phyloP scores from a whole-genome alignment of 2,329 filamentous ascomycete species.

The Mollisia scopiformis region DNA sequence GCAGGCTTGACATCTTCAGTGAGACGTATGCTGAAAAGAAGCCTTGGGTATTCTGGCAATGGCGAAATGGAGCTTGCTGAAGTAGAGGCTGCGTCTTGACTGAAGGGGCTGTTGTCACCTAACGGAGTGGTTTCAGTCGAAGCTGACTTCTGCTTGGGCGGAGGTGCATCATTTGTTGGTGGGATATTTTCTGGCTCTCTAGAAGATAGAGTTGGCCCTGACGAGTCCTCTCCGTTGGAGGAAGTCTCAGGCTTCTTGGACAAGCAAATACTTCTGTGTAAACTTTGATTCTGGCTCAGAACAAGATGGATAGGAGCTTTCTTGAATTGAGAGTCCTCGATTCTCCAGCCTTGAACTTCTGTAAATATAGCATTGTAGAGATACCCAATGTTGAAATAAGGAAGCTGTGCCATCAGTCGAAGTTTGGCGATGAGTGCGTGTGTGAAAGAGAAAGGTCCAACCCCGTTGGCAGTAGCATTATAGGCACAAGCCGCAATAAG shows the following conservation, averaged over 20 bases:
- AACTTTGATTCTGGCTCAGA: neutral
- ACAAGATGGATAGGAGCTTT: neutral
- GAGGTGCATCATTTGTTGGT: neutral
- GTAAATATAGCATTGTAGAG: slow-evolving; percentile 8
- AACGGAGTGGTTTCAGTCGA: neutral
- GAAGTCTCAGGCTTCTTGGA: neutral
- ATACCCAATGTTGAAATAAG: slow-evolving; percentile 4
- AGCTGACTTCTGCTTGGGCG: neutral
- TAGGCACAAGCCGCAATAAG: slow-evolving; percentile 9
- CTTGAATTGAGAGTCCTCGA: neutral
- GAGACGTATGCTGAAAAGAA: slow-evolving; percentile 20
- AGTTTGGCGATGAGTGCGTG: slow-evolving; percentile 6
- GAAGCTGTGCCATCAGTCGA: neutral
- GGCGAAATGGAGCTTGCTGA: neutral
- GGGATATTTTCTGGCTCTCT: neutral
- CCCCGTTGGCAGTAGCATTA: slow-evolving; percentile 3
- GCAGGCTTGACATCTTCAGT: slow-evolving; percentile 13
- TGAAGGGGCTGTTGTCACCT: neutral
- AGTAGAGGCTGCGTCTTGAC: neutral
- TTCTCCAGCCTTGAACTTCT: neutral
- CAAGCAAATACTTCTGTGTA: neutral
- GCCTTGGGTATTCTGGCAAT: slow-evolving; percentile 17
- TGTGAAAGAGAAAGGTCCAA: slow-evolving; percentile 13
- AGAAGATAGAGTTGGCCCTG: neutral
- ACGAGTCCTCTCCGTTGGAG: neutral